phyloP scores from a whole-genome alignment of 2,329 filamentous ascomycete genomes.

The Neofusicoccum sp. region DNA sequence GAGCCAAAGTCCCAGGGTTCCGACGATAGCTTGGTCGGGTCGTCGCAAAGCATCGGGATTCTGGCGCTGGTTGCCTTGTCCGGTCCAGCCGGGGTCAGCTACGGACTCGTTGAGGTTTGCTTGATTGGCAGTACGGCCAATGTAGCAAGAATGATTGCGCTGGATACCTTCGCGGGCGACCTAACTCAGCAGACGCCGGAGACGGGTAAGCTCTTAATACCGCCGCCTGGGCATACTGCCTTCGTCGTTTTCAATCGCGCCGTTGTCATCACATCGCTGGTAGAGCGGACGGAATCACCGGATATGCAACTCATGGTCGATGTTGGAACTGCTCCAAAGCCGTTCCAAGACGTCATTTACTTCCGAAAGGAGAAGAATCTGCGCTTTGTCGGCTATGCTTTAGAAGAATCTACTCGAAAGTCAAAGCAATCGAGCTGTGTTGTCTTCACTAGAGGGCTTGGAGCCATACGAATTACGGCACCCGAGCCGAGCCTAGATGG shows the following conservation, averaged over 20 bases:
- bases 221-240: constrained; percentile 74
- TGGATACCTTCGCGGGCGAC: constrained; percentile 49
- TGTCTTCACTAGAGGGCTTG: constrained; percentile 57
- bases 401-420: constrained; percentile 45
- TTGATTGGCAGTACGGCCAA: constrained; percentile 54
- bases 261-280: constrained; percentile 73
- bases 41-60: constrained; percentile 23
- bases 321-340: constrained; percentile 38
- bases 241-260: constrained; percentile 79
- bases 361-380: constrained; percentile 59
- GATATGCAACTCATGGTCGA: constrained; percentile 67
- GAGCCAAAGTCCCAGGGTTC: constrained; percentile 46
- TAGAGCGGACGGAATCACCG: constrained; percentile 65
- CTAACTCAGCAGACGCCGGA: constrained; percentile 34
- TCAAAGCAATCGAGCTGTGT: constrained; percentile 43
- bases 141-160: constrained; percentile 65
- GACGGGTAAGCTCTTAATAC: constrained; percentile 61
- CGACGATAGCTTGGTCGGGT: constrained; percentile 31
- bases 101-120: constrained; percentile 71
- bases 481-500: constrained; percentile 61
- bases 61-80: constrained; percentile 34
- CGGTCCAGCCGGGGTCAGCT: constrained; percentile 48
- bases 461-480: constrained; percentile 55
- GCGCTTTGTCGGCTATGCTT: constrained; percentile 49
- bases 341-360: constrained; percentile 84